A percentile compares a stretch with the other conserved stretches of the same genome.
These are phyloP conservation scores for Zymoseptoria pseudotritici DNA, from an alignment of 2,329 filamentous ascomycete genomes.

Conservation along the genomic window DNA sequence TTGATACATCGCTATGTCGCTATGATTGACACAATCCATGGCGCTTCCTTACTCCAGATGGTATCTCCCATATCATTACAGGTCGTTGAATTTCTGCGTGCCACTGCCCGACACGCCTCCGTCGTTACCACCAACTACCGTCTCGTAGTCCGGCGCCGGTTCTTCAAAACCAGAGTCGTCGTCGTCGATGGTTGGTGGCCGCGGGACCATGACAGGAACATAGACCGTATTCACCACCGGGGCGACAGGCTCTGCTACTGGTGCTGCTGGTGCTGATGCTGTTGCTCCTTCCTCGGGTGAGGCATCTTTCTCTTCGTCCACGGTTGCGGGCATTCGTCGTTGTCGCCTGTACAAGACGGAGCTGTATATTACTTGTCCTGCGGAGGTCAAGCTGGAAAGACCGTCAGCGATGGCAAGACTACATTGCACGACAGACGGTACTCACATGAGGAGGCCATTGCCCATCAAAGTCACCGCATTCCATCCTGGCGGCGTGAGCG, in stretches of 20 bases:
- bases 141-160: neutral
- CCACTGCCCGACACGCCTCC: neutral
- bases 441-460: too few species aligned
- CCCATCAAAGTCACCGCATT: too few species aligned
- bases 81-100: neutral
- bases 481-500: too few species aligned
- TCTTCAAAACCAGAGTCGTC: neutral
- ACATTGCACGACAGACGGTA: too few species aligned
- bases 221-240: neutral
- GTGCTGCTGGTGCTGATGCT: neutral
- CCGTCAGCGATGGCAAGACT: too few species aligned
- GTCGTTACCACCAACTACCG: neutral
- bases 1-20: too few species aligned
- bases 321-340: neutral
- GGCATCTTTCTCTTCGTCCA: neutral
- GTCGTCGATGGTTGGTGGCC: neutral
- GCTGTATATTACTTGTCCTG: neutral
- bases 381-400: too few species aligned
- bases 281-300: neutral
- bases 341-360: neutral
- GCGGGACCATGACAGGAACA: neutral
- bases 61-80: too few species aligned
- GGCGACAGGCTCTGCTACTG: neutral
- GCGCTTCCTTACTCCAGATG: too few species aligned
- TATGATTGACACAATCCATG: too few species aligned